These are phyloP conservation scores for Bacterosira constricta DNA, from an alignment of 108 stramenopile genomes.

Conservation along the genomic window DNA sequence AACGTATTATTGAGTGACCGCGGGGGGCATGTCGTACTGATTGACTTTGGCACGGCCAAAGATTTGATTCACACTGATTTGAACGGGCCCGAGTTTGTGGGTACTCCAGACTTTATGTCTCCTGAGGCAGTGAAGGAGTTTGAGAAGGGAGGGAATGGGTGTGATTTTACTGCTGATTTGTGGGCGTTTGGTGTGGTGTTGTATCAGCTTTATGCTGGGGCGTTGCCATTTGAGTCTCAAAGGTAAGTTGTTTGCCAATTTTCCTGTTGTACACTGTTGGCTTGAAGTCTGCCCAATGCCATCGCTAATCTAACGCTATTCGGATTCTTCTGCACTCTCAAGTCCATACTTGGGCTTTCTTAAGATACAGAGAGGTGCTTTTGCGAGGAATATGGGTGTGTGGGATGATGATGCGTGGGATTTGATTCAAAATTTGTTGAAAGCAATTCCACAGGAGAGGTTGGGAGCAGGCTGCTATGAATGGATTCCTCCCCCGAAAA, in stretches of 20 bases:
- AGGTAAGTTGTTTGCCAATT: constrained; percentile 8
- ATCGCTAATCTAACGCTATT: neutral
- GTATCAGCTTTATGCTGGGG: constrained; percentile 80
- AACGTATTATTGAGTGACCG: constrained; percentile 83
- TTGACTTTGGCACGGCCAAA: constrained; percentile 98
- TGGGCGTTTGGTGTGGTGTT: constrained; percentile 83
- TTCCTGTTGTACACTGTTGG: neutral
- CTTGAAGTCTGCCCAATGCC: neutral
- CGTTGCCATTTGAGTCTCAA: constrained; percentile 69
- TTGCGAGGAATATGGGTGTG: constrained; percentile 57
- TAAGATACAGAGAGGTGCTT: constrained; percentile 72
- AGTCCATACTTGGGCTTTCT: constrained; percentile 89
- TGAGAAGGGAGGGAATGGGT: constrained; percentile 28
- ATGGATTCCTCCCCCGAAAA: constrained; percentile 41
- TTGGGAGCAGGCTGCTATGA: constrained; percentile 76
- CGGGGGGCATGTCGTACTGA: constrained; percentile 87
- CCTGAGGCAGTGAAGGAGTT: constrained; percentile 90
- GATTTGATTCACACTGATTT: constrained; percentile 91
- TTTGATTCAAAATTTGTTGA: constrained; percentile 64
- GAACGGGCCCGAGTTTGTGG: constrained; percentile 99
- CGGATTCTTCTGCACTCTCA: constrained; percentile 34
- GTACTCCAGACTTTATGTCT: constrained; percentile 99
- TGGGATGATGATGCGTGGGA: constrained; percentile 85
- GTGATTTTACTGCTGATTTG: constrained; percentile 74
- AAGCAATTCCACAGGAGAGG: constrained; percentile 65